phyloP scores from a whole-genome alignment of 2,329 filamentous ascomycete species.

The Xylaria sp. region DNA sequence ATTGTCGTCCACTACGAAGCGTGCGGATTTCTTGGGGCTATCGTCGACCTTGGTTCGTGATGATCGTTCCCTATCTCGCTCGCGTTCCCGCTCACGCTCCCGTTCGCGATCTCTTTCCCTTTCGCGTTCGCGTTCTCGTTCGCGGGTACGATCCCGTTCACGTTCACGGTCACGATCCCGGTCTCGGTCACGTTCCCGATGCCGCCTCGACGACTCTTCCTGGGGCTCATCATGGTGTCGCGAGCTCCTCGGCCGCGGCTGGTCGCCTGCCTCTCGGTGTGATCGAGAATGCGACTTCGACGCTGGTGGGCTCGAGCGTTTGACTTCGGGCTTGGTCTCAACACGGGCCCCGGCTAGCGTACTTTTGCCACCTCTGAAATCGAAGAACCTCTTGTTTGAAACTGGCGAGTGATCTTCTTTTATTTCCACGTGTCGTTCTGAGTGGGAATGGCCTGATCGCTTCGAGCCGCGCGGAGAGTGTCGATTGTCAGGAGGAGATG shows the following conservation, averaged over 20 bases:
- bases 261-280: slow-evolving; percentile 44
- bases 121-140: neutral
- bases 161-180: neutral
- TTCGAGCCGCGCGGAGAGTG: slow-evolving; percentile 55
- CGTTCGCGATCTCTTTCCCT: neutral
- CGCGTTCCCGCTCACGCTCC: neutral
- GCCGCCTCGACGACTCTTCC: slow-evolving; percentile 40
- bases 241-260: slow-evolving; percentile 33
- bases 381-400: slow-evolving; percentile 56
- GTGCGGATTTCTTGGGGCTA: slow-evolving; percentile 10
- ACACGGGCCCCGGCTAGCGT: slow-evolving; percentile 42
- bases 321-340: slow-evolving; percentile 40
- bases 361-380: slow-evolving; percentile 54
- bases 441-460: slow-evolving; percentile 55
- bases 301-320: slow-evolving; percentile 48
- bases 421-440: slow-evolving; percentile 45
- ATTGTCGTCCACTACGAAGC: slow-evolving; percentile 13
- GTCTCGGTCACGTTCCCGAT: slow-evolving; percentile 15
- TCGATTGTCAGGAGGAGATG: slow-evolving; percentile 36
- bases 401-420: slow-evolving; percentile 47
- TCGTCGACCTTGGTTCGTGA: slow-evolving; percentile 23
- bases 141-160: neutral
- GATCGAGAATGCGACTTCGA: slow-evolving; percentile 23
- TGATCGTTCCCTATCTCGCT: slow-evolving; percentile 7
- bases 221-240: slow-evolving; percentile 29